A percentile compares a stretch with the other conserved stretches of the same genome.
phyloP scores from a whole-genome alignment of 352 stramenopile species.

The Aphanomyces astaci region DNA sequence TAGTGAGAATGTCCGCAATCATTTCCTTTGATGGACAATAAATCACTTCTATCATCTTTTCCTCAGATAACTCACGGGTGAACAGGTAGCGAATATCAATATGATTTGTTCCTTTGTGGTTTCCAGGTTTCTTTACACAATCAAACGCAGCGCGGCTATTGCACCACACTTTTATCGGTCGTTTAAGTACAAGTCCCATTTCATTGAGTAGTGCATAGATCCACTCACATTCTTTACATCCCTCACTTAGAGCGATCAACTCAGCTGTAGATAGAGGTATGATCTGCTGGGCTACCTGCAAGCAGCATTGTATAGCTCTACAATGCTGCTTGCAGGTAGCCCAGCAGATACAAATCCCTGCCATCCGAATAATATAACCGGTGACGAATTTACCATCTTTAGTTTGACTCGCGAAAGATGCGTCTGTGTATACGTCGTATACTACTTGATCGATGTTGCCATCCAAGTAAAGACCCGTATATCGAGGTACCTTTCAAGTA shows the following conservation, averaged over 20 bases:
- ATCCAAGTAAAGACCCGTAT: neutral
- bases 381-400: slow-evolving; percentile 22
- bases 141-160: slow-evolving; percentile 25
- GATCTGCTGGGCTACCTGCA: too few species aligned
- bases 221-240: slow-evolving; percentile 20
- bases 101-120: slow-evolving; percentile 26
- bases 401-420: too few species aligned
- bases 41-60: neutral
- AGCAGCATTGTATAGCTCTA: too few species aligned
- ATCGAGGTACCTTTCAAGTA: slow-evolving; percentile 20
- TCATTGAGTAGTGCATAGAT: slow-evolving; percentile 1
- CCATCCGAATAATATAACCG: slow-evolving; percentile 22
- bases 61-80: slow-evolving; percentile 19
- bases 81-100: slow-evolving; percentile 28
- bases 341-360: slow-evolving; percentile 20
- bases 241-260: neutral
- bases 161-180: slow-evolving; percentile 24
- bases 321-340: slow-evolving; percentile 11
- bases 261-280: neutral
- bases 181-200: slow-evolving; percentile 18
- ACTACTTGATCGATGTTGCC: neutral
- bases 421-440: neutral
- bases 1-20: slow-evolving; percentile 25
- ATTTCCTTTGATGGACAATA: slow-evolving; percentile 22
- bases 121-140: slow-evolving; percentile 22